Base-by-base conservation (phyloP, 2,329 filamentous ascomycete genomes). In the Fusarium buharicum region DNA sequence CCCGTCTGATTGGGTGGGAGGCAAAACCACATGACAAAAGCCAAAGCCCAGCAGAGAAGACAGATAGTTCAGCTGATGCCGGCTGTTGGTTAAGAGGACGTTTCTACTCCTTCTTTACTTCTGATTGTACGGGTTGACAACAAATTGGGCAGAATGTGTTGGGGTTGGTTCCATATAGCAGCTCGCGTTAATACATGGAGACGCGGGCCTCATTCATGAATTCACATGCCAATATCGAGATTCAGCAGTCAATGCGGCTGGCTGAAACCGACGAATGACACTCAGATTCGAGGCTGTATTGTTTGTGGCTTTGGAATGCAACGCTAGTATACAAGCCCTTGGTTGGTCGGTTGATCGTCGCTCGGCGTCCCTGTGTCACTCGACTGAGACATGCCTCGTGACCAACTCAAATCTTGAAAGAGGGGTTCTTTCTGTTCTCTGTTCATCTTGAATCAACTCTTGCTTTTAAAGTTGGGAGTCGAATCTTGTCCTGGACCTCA, bases 321-420 rank as follows among this genome's bases (percentile, higher is more conserved):
- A 20, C 39, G 30, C 39, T 45, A 51, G 20, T 37, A 18, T 36
- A 33, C 3, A 13, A 27, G 18, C 3, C 2, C 18, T 18, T 40
- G 14, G 40, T 39, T 53, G 39, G 37, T 10, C 0, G 4, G 40
- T 39, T 53, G 39, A 30, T 10, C 0, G 4, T 34, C 12, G 30
- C 40, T 18, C 18, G 9, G 31, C n/a, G 30, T 37, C 6, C 16
- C 16, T 54, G 44, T 48, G 17, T 27, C 18, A 46, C 53, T n/a
- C 17, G 5, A 47, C 16, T 55, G 49, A 55, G 48, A 55, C 53
- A 54, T 51, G 3, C 17, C 51, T 18, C 46, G 37, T 54, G 46
- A 54, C 41, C 46, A 38, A 36, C 17, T 28, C 36, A 10, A 6
- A 33, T 51, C 7, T 22, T 7, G 13, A 39, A 22, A 22, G 37